Evolutionary conservation across 2,329 filamentous ascomycete species (phyloP).

Genomic region (Trichoderma cornu-damae): DNA sequence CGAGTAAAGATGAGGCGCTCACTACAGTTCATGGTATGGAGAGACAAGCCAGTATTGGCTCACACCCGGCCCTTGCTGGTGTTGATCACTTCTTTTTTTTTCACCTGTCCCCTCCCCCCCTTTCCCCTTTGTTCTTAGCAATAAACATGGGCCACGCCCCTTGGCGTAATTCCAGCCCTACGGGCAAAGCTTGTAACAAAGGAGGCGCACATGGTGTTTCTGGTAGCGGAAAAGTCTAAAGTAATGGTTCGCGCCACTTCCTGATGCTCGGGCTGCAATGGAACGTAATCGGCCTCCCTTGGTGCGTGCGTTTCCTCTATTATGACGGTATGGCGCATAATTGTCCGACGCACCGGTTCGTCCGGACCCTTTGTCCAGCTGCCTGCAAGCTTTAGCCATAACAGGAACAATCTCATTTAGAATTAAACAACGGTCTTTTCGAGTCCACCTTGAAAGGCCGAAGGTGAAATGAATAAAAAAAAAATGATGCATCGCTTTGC

Average conservation of each 20-base stretch:
- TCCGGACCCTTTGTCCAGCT: neutral
- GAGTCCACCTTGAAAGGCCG: neutral
- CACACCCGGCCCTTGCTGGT: neutral
- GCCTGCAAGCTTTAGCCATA: neutral
- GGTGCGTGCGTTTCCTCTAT: neutral
- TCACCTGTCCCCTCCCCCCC: neutral
- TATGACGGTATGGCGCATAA: constrained; percentile 4
- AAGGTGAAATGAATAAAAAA: neutral
- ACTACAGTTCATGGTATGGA: neutral
- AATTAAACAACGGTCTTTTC: neutral
- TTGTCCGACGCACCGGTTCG: constrained; percentile 1
- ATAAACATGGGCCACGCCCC: neutral
- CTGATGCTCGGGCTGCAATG: neutral
- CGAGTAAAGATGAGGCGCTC: neutral
- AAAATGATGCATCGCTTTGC: constrained; percentile 11
- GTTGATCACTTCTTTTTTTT: neutral
- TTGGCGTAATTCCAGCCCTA: constrained; percentile 10
- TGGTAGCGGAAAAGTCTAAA: constrained; percentile 5
- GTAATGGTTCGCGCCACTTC: constrained; percentile 11
- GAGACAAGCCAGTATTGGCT: neutral
- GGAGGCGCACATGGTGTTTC: constrained; percentile 7
- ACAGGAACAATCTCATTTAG: neutral
- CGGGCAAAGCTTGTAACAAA: constrained; percentile 4
- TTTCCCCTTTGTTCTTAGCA: neutral
- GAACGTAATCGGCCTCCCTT: neutral